Base-by-base conservation (phyloP, 139 green algal species). In the Picochlorum sp. region DNA sequence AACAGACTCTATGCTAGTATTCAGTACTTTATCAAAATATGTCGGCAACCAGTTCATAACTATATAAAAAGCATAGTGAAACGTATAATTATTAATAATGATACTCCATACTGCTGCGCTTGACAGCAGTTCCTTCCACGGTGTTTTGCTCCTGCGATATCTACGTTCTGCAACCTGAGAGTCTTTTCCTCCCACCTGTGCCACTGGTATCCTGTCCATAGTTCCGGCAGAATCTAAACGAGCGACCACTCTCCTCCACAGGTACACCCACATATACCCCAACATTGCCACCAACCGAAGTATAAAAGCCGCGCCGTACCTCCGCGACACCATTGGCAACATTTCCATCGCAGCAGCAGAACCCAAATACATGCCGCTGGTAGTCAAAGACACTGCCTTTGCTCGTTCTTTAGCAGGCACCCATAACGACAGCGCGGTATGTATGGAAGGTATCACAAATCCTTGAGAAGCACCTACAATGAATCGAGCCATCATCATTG, bases 11-110 rank as follows among this genome's bases (percentile, higher is more conserved):
- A 98, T 78, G 28, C 84, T 76, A 20, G 73, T 64, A 51, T 79
- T 53, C 30, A 98, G 63, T 29, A 93, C 73, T 57, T 81, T 61
- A 57, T 90, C 86, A 74, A 97, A 98, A 64, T 95, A 98, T 4
- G 92, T 98, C 7, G 92, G 92, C 66, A 97, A 65, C 92, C 92
- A 98, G 68, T 97, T 97, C 93, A 98, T 96, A 64, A 97, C 70
- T 0, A 97, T 81, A 55, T 97, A 98, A 33, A 98, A 89, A 33
- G 87, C 83, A 53, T 98, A 98, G 74, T 98, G 92, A 68, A 98
- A 98, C 33, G 84, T 86, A 72, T 96, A 98, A 80, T 98, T 98
- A 81, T 94, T 96, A 47, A 90, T 61, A 7, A 96, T 64, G 50
- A 98, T 98, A 33, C 87, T 83, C 90, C 86, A 95, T 36, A 98